Evolutionary conservation across 805 yeast species (phyloP), one percentile per base, ranked within the genome.

Genomic region (Komagataella ulmi): DNA sequence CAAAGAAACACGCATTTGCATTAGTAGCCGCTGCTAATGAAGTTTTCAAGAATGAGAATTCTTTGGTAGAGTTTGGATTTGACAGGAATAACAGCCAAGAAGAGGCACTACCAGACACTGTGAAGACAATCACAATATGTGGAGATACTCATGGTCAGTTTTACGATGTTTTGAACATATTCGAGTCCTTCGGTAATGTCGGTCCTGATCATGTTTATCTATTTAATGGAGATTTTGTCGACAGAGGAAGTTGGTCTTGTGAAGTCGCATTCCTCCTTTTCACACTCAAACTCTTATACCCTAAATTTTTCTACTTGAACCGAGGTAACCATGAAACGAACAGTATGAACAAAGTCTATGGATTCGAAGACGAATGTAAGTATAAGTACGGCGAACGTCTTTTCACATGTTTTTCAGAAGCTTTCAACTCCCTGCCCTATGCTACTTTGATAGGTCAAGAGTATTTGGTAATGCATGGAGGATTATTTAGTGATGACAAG

Each of bases 61-160:
- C 96, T 1, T 70, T 90, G 73, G 85, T 83, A 43, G 98, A 90
- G 61, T 63, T 91, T 45, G 69, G 71, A 2, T 61, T 74, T 8
- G 49, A 54, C 7, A 54, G 65, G 51, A 59, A 67, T 4, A 54
- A 65, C 52, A 73, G 80, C 77, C 44, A 95, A 84, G 61, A 60
- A 80, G 54, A 65, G 64, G 14, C 61, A 58, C 58, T 54, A 44
- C 52, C 57, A 68, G 73, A 61, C 3, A 61, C 61, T n/a, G 63
- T 60, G 17, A 65, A 71, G 51, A 76, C 70, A 54, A 73, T 91
- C 48, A 88, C 97, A 1, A 86, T 93, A 7, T 93, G 96, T 58
- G 99, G 99, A 57, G 99, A 93, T 65, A 91, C 97, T 0, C 99
- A 93, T 65, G 99, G 99, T 45, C 99, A 93, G 67, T 89, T 85